A percentile compares a stretch with the other conserved stretches of the same genome.
Conservation (phyloP, 2,329 filamentous ascomycete species). For the Ceratocystis alfenasii region DNA sequence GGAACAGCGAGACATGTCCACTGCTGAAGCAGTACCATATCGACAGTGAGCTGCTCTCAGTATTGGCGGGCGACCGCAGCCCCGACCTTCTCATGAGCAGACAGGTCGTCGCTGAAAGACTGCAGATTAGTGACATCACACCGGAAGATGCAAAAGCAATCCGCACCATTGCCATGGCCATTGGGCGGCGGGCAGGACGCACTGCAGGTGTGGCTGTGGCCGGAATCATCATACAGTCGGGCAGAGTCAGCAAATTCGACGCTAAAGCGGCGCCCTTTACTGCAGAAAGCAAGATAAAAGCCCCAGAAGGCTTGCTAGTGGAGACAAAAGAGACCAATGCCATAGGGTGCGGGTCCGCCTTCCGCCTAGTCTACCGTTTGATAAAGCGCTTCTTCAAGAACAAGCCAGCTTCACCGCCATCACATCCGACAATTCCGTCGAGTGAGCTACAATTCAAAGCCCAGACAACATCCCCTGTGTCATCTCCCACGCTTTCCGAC, state of each 20-base stretch:
- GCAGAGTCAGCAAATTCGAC: slow-evolving; percentile 11
- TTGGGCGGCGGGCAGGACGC: slow-evolving; percentile 24
- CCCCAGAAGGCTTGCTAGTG: neutral
- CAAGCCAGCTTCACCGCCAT: neutral
- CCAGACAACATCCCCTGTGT: neutral
- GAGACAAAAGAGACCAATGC: neutral
- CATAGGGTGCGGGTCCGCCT: neutral
- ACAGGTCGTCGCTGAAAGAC: neutral
- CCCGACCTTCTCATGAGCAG: neutral
- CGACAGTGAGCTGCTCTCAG: slow-evolving; percentile 56
- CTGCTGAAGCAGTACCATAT: slow-evolving; percentile 53
- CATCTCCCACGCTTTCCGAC: neutral
- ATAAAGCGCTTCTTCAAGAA: neutral
- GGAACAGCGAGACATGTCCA: slow-evolving; percentile 22
- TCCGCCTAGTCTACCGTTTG: neutral
- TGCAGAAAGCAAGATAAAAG: neutral
- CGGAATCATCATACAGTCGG: slow-evolving; percentile 25
- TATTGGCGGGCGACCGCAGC: slow-evolving; percentile 27
- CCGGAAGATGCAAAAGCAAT: slow-evolving; percentile 50
- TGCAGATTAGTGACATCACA: neutral
- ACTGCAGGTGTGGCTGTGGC: slow-evolving; percentile 25
- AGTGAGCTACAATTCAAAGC: neutral
- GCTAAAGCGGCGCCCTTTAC: neutral
- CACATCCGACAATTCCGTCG: neutral
- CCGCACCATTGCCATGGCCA: slow-evolving; percentile 39